Base-by-base conservation (phyloP, 257 asterid species). In the Nemophila menziesii region DNA sequence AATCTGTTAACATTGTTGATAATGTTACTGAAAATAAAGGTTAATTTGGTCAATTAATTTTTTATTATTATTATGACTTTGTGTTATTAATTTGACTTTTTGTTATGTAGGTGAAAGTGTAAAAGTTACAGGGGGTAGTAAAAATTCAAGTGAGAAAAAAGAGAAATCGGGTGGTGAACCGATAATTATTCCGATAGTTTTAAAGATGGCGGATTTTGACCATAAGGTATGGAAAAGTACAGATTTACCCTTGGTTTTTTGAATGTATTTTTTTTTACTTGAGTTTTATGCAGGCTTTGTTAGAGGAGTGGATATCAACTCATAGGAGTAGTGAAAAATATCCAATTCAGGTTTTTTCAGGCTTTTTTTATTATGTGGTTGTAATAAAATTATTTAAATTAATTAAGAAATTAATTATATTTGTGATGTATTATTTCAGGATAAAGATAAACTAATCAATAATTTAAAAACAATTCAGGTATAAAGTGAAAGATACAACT, bases 191-290 rank as follows among this genome's bases (percentile, higher is more conserved):
- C 96, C 93, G 17, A 77, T 90, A 63, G 81, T 90, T 61, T 68
- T 90, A 22, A 78, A 78, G 73, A 82, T 90, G 99, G 90, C 92
- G 33, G 93, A 86, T 27, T 90, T 90, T 68, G 99, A 85, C 63
- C 96, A 90, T 47, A 79, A 82, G 96, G 99, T 90, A 53, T 54
- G 66, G 26, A 22, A 51, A 54, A 22, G n/a, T 54, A 5, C 48
- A 51, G 55, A 38, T 52, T 36, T 26, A 44, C 15, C 21, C 7
- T 2, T 29, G 36, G 2, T 5, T 2, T 46, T 12, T 11, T 44
- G 18, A 34, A n/a, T n/a, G n/a, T n/a, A n/a, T n/a, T n/a, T n/a
- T n/a, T n/a, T n/a, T n/a, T n/a, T n/a, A n/a, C n/a, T n/a, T n/a
- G n/a, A n/a, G n/a, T n/a, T n/a, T n/a, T n/a, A n/a, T n/a, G n/a